These are phyloP conservation scores for Blastocystis sp. DNA, from an alignment of 352 stramenopile genomes.

Conservation along the genomic window DNA sequence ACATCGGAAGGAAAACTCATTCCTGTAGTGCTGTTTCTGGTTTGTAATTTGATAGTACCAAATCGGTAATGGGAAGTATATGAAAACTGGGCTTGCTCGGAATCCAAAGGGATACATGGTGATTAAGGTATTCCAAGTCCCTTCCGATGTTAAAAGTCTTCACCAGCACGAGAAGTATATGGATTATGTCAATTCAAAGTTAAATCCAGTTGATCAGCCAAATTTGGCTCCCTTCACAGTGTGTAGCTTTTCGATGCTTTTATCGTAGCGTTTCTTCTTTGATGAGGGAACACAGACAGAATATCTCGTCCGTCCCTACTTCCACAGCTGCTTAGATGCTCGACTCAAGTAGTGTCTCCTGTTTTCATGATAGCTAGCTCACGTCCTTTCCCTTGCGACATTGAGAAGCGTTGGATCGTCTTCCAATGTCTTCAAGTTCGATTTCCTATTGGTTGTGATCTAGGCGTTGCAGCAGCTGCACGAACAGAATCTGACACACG, in stretches of 20 bases:
- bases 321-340: background rate
- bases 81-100: slow-evolving; percentile 18
- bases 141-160: background rate
- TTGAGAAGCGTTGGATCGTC: slow-evolving; percentile 93
- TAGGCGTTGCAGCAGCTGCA: slow-evolving; percentile 84
- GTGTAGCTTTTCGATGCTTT: background rate
- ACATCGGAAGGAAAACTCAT: slow-evolving; percentile 39
- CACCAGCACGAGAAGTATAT: slow-evolving; percentile 39
- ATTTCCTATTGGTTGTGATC: slow-evolving; percentile 62
- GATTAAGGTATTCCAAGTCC: slow-evolving; percentile 33
- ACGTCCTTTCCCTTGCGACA: slow-evolving; percentile 82
- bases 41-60: background rate
- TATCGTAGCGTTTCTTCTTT: slow-evolving; percentile 15
- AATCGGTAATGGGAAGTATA: slow-evolving; percentile 50
- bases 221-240: slow-evolving; percentile 49
- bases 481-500: slow-evolving; percentile 82
- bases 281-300: background rate
- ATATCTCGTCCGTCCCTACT: slow-evolving; percentile 46
- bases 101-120: slow-evolving; percentile 15
- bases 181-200: slow-evolving; percentile 39
- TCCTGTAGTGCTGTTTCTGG: background rate
- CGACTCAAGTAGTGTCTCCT: background rate
- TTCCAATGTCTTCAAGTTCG: slow-evolving; percentile 77
- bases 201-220: slow-evolving; percentile 50
- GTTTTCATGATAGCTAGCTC: slow-evolving; percentile 57